Base-by-base conservation (phyloP, 2,329 filamentous ascomycete genomes). In the Ascochyta koolunga region DNA sequence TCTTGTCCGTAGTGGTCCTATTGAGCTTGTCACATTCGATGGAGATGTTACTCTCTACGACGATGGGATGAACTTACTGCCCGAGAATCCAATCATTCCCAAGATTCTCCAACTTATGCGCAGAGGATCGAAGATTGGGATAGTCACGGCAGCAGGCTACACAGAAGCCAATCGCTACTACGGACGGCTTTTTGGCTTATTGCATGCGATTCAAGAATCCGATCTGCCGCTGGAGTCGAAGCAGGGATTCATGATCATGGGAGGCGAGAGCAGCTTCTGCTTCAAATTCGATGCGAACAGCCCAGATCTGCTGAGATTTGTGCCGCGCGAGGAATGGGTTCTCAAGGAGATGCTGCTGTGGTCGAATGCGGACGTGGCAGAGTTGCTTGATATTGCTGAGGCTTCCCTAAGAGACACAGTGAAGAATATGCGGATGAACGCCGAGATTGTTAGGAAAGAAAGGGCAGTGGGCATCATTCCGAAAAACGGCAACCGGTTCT, bases 111-210 rank as follows among this genome's bases (percentile, higher is more conserved):
- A 87, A 57, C 86, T 99, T 15, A 84, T 99, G 64, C 82, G 82
- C 40, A 87, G 87, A 62, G 88, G 89, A 56, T 90, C 93, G 60
- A 89, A 89, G 63, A 88, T 99, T 63, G 95, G 93, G 44, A 98
- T 99, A 69, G 95, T 99, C 45, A 99, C 95, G 0, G 95, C 95
- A 1, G 95, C 95, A 1, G 95, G 95, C 16, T 99, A 99, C 78
- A 93, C 91, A 0, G 89, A 93, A 32, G 90, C 91, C 5, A 85
- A 88, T 49, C 87, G 87, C 61, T 99, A 99, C 80, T 93, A 96
- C 72, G 86, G 85, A 18, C 89, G 95, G 15, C 84, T 99, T 1
- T 87, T 92, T 71, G 95, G 95, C 1, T 84, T 99, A 0, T 83
- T 99, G 1, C 88, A 96, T 64, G 89, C 90, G 22, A 84, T 98